These are phyloP conservation scores for Fraxinus anomala DNA, from an alignment of 257 asterid species.

Conservation along the genomic window DNA sequence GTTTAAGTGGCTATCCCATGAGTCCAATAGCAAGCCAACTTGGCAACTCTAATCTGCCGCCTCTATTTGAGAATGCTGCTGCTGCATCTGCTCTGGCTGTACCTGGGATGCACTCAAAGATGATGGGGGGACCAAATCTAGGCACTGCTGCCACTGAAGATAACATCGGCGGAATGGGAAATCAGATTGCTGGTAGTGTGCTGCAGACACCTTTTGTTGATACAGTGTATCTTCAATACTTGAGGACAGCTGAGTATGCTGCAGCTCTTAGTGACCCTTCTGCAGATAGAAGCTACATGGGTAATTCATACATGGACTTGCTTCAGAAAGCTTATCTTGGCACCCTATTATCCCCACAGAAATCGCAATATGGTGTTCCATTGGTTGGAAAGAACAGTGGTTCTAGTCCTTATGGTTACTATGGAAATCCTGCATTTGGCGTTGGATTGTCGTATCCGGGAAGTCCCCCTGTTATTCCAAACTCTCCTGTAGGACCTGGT, in stretches of 20 bases:
- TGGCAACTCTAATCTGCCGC: constrained; percentile 74
- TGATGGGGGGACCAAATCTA: constrained; percentile 64
- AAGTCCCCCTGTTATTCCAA: constrained; percentile 67
- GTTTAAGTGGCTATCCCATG: constrained; percentile 63
- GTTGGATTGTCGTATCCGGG: constrained; percentile 83
- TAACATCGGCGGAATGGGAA: constrained; percentile 55
- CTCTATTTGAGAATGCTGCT: constrained; percentile 92
- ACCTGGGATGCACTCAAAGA: constrained; percentile 76
- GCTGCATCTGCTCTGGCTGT: constrained; percentile 78
- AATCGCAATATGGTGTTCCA: constrained; percentile 70
- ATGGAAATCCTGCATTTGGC: constrained; percentile 66
- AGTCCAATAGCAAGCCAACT: constrained; percentile 72
- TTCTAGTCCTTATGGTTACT: constrained; percentile 76
- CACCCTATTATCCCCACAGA: constrained; percentile 65
- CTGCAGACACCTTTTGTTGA: constrained; percentile 63
- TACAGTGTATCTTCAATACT: constrained; percentile 76
- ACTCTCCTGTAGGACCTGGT: constrained; percentile 68
- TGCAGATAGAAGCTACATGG: constrained; percentile 62
- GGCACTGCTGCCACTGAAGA: constrained; percentile 59
- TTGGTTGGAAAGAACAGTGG: constrained; percentile 47
- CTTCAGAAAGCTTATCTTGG: constrained; percentile 86
- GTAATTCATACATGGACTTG: constrained; percentile 70
- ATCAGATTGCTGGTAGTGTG: constrained; percentile 60
- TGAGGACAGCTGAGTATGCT: constrained; percentile 72
- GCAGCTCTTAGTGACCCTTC: constrained; percentile 73